Base-by-base conservation (phyloP, 805 yeast genomes). In the Saccharomyces jurei region DNA sequence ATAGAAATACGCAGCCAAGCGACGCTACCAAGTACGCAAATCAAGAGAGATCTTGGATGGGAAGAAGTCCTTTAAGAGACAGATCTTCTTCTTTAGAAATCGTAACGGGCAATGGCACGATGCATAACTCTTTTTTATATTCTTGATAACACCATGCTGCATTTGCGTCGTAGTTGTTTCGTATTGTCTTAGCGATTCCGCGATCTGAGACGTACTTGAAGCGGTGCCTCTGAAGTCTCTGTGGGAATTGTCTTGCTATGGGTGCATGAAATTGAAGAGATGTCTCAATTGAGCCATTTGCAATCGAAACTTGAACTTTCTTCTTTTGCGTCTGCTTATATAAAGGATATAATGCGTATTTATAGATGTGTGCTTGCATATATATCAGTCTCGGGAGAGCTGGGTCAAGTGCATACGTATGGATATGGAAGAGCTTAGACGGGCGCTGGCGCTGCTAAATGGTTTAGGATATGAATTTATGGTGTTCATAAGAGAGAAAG, bases 391-490 rank as follows among this genome's bases (percentile, higher is more conserved):
- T 36, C 4, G 25, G 9, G 17, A 36, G 9, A 32, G 44, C 17
- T 4, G 6, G 25, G 25, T 36, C 17, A 17, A 36, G 11, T n/a
- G 17, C 44, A 36, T 13, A 4, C 2, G 22, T 17, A 25, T 25
- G 50, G 48, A n/a, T 31, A 56, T 56, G 57, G 56, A 56, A 14
- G 52, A 31, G 44, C 53, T 57, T 32, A 46, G 55, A 36, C 54
- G 54, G 22, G 46, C 54, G 25, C 47, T 58, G 44, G 53, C 51
- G 30, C 41, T 32, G 22, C 26, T 59, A 41, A 49, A 53, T 31
- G 48, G 56, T 17, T 56, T 55, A 29, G 60, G 58, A 11, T 50
- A 52, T 31, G 59, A 57, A 46, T 59, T 59, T 51, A 52, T 56
- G 17, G 53, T 57, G 5, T 54, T 59, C 13, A 47, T 57, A n/a